phyloP scores from a whole-genome alignment of 106 monocot genomes.

The Posidonia australis region DNA sequence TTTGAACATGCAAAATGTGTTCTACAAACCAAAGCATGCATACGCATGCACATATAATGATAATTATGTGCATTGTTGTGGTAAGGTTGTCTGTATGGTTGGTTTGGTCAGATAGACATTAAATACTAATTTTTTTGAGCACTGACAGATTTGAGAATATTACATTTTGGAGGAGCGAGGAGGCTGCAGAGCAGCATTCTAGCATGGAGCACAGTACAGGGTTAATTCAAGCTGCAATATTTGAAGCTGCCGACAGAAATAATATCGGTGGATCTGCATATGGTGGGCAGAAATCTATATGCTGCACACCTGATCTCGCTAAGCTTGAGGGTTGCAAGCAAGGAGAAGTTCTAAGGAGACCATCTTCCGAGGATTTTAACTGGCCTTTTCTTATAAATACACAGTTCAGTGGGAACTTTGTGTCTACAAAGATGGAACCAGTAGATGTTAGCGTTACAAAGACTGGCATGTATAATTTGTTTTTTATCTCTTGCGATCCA shows the following conservation, averaged over 20 bases:
- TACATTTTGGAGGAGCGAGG: slow-evolving; percentile 71
- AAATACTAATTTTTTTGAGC: too few relatives aligned
- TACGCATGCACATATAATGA: too few relatives aligned
- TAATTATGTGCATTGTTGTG: neutral
- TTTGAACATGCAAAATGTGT: too few relatives aligned
- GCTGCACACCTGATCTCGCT: slow-evolving; percentile 97
- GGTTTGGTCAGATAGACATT: too few relatives aligned
- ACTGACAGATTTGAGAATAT: slow-evolving; percentile 65
- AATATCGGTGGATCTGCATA: slow-evolving; percentile 96
- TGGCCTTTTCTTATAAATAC: slow-evolving; percentile 71
- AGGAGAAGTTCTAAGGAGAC: slow-evolving; percentile 75
- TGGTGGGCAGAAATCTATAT: slow-evolving; percentile 89
- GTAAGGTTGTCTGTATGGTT: neutral
- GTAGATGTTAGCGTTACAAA: slow-evolving; percentile 47
- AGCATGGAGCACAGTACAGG: slow-evolving; percentile 74
- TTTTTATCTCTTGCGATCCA: slow-evolving; percentile 90
- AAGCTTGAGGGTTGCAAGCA: slow-evolving; percentile 86
- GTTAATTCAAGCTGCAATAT: slow-evolving; percentile 79
- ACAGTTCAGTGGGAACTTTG: slow-evolving; percentile 52
- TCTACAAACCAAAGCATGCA: too few relatives aligned
- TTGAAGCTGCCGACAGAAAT: slow-evolving; percentile 85
- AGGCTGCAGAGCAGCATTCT: slow-evolving; percentile 61
- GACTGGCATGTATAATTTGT: slow-evolving; percentile 97
- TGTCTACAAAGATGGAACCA: slow-evolving; percentile 42
- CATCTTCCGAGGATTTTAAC: slow-evolving; percentile 47